A percentile compares a stretch with the other conserved stretches of the same genome.
Conservation (phyloP, 2,329 filamentous ascomycete species). For the Hypoxylon sp. region DNA sequence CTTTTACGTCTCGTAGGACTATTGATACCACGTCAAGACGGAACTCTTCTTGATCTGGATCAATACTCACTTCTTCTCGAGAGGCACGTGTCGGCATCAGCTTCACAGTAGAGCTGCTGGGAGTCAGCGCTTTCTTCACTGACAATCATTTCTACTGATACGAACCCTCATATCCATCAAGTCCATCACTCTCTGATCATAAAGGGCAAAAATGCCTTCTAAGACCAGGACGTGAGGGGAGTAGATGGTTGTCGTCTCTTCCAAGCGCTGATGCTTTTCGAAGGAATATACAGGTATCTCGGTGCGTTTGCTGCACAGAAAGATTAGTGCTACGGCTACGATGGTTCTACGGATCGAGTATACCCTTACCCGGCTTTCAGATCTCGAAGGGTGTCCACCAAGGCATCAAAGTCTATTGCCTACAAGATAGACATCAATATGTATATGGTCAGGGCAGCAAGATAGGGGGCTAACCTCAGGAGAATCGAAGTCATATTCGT, state of each 20-base stretch:
- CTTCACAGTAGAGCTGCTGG: conserved; percentile 90
- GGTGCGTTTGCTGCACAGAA: conserved; percentile 74
- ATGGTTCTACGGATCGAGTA: conserved; percentile 10
- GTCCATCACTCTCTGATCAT: conserved; percentile 86
- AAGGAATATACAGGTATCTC: conserved; percentile 98
- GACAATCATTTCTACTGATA: conserved; percentile 16
- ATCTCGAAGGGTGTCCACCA: conserved; percentile 82
- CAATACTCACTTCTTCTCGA: conserved; percentile 79
- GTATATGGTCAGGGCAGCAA: conserved; percentile 12
- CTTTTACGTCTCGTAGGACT: conserved; percentile 89
- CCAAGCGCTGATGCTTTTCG: conserved; percentile 83
- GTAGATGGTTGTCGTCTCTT: conserved; percentile 88
- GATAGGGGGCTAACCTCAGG: conserved; percentile 68
- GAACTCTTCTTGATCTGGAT: conserved; percentile 22
- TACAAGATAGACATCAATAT: conserved; percentile 50
- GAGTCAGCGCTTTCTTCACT: conserved; percentile 26
- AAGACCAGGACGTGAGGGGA: conserved; percentile 95
- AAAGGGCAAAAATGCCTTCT: conserved; percentile 95
- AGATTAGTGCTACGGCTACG: conserved; percentile 15
- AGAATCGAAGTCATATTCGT: conserved; percentile 96
- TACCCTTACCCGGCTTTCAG: conserved; percentile 85
- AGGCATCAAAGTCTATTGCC: conserved; percentile 92
- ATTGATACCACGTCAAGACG: conserved; percentile 31
- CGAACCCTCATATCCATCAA: conserved; percentile 88
- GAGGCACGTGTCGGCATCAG: conserved; percentile 92